A percentile compares a stretch with the other conserved stretches of the same genome.
Conservation (phyloP, 768 basidiomycete genomes). For the Kwoniella europaea region DNA sequence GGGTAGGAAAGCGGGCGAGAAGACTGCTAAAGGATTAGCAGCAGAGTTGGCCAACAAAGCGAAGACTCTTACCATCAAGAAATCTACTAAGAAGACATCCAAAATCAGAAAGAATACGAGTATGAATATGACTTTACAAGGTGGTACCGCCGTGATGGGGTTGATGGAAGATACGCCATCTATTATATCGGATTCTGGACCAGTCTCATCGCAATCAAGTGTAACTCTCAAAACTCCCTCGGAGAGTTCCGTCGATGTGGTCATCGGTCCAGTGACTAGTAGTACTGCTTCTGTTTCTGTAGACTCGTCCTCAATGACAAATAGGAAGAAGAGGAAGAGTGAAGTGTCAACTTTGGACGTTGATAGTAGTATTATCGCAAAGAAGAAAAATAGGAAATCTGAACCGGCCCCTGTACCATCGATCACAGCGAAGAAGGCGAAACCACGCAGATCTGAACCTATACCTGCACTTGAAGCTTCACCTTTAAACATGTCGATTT, state of each 20-base stretch:
- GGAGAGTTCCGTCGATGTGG: neutral
- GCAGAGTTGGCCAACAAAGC: constrained; percentile 18
- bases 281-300: neutral
- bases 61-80: constrained; percentile 1
- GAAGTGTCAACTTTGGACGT: neutral
- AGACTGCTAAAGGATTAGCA: constrained; percentile 33
- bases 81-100: constrained; percentile 8
- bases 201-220: neutral
- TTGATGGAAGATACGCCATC: neutral
- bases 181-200: neutral
- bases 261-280: too few relatives aligned
- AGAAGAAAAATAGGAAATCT: constrained; percentile 13
- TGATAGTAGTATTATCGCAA: neutral
- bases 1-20: constrained; percentile 47
- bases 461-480: neutral
- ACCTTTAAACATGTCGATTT: neutral
- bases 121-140: neutral
- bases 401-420: constrained; percentile 7
- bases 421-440: neutral
- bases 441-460: constrained; percentile 9
- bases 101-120: neutral
- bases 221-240: neutral
- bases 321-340: constrained; percentile 3
- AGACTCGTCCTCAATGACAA: neutral
- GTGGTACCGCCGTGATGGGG: neutral